Conservation (phyloP, 805 yeast genomes). For the Hanseniaspora lindneri region DNA sequence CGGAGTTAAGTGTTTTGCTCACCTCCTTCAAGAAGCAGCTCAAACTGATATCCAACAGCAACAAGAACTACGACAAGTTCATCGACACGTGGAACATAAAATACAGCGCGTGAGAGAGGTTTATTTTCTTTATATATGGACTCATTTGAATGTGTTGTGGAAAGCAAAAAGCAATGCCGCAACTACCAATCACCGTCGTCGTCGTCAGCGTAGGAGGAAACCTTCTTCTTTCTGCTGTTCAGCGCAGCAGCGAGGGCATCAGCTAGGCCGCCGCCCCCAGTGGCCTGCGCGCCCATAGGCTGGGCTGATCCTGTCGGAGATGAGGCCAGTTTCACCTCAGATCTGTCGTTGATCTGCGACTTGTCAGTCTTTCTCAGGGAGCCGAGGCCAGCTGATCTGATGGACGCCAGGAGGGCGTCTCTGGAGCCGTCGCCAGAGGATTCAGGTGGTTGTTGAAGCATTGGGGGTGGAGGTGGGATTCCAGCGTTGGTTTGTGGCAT, state of each 20-base stretch:
- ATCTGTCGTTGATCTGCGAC: conserved; percentile 68
- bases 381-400: conserved; percentile 66
- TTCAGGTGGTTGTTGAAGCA: conserved; percentile 17
- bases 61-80: conserved; percentile 22
- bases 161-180: no score
- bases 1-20: neutral
- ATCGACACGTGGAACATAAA: conserved; percentile 28
- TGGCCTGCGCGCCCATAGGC: conserved; percentile 26
- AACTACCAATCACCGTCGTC: conserved; percentile 68
- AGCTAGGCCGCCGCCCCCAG: conserved; percentile 54
- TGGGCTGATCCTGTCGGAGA: neutral
- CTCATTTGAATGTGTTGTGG: no score
- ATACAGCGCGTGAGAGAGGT: conserved; percentile 19
- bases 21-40: neutral
- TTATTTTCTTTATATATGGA: neutral
- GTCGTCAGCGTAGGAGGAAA: conserved; percentile 69
- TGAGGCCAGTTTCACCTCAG: conserved; percentile 54
- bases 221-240: conserved; percentile 68
- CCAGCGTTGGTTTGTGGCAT: neutral
- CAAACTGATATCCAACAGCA: conserved; percentile 7
- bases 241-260: conserved; percentile 84
- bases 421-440: conserved; percentile 44
- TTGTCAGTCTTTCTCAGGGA: conserved; percentile 68
- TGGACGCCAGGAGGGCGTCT: conserved; percentile 78
- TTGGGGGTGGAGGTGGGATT: conserved; percentile 2